Evolutionary conservation across 495 filamentous ascomycete genomes (phyloP).

Genomic region (Neurospora sp.): DNA sequence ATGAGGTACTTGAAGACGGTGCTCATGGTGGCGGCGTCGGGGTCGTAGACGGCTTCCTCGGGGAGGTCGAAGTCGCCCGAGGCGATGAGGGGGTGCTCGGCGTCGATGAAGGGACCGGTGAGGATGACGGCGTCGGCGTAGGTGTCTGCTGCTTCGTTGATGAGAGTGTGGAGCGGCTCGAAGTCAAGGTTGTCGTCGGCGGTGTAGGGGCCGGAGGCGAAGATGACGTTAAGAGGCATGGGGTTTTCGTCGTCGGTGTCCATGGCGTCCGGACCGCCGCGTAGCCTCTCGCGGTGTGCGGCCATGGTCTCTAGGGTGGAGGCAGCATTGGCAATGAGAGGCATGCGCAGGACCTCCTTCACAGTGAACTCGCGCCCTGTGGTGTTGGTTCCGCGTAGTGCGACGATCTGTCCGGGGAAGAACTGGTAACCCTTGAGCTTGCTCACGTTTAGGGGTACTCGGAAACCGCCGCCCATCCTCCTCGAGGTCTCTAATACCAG

Average conservation of each 20-base stretch:
- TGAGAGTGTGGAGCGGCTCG: conserved; percentile 72
- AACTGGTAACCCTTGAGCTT: conserved; percentile 63
- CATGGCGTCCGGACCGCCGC: conserved; percentile 48
- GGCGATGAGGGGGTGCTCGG: conserved; percentile 81
- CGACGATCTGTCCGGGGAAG: conserved; percentile 92
- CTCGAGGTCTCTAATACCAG: conserved; percentile 81
- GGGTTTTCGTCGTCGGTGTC: conserved; percentile 38
- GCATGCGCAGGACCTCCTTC: conserved; percentile 61
- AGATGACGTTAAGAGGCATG: conserved; percentile 59
- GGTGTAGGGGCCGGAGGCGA: conserved; percentile 83
- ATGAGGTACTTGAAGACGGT: conserved; percentile 78
- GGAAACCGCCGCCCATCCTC: conserved; percentile 68
- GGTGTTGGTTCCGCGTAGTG: conserved; percentile 74
- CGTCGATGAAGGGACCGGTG: conserved; percentile 79
- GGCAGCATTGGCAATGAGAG: conserved; percentile 58
- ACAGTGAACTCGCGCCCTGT: conserved; percentile 78
- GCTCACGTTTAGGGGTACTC: conserved; percentile 70
- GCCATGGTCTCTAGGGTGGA: conserved; percentile 52
- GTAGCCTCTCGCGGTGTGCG: conserved; percentile 52
- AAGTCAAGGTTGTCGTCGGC: conserved; percentile 85
- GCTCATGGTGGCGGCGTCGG: conserved; percentile 66
- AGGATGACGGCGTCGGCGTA: conserved; percentile 75
- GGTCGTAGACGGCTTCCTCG: conserved; percentile 52
- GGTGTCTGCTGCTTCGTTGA: conserved; percentile 60
- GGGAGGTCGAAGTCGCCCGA: conserved; percentile 86